Base-by-base conservation (phyloP, 176 grass and related monocot species). In the Aegilops bicornis region DNA sequence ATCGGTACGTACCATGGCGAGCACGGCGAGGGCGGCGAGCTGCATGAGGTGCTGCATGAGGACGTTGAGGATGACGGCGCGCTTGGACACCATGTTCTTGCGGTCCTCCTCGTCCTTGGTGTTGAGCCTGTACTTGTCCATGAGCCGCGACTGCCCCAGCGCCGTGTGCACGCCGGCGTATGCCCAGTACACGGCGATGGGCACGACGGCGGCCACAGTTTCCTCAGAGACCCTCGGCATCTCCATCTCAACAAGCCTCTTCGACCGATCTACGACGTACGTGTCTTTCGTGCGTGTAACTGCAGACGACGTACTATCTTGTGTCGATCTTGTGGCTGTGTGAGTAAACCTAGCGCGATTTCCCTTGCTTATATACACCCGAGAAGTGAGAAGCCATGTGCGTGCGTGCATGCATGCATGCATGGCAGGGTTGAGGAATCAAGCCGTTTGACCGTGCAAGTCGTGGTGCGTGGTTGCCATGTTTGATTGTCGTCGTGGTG, bases 61-160 rank as follows among this genome's bases (percentile, higher is more conserved):
- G n/a, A 92, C 79, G 13, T 79, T 79, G 71, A 52, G 82, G 8
- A 89, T 10, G 8, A 92, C 90, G 17, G 64, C 76, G 9, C 80
- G 10, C 50, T 86, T 92, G 20, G 90, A 76, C 10, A 92, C 82
- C 29, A 83, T 29, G 86, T 89, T 73, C 70, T 73, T 92, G 23
- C 19, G 79, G 10, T 81, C 56, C 80, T 89, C 90, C 25, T 89
- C 86, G 15, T 43, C 63, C 39, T 79, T 83, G 14, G 90, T 1
- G 69, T 92, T 87, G 31, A 92, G 67, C 78, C 90, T 76, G 79
- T 85, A 92, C 71, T 83, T 72, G 20, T 89, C 90, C 25, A 92
- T 43, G 35, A 73, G 37, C 70, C 70, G 54, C 32, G 82, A 33
- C 0, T 71, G 43, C 47, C 69, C 69, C 12, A 89, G 83, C 20